These are phyloP conservation scores for Pulveroboletus sp. DNA, from an alignment of 768 basidiomycete genomes.

Conservation along the genomic window DNA sequence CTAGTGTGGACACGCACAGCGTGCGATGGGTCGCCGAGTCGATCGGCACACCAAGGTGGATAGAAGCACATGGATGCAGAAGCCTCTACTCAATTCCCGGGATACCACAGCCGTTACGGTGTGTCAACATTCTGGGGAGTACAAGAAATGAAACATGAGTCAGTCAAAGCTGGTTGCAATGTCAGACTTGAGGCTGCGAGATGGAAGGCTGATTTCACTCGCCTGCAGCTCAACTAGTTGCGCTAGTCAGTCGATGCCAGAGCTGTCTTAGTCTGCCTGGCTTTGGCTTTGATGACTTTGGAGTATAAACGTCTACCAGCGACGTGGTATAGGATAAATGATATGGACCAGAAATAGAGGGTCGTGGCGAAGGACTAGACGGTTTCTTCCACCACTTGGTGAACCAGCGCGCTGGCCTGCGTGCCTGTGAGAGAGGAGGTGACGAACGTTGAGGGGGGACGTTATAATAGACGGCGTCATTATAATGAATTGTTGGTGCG, in stretches of 20 bases:
- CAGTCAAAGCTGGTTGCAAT: background rate
- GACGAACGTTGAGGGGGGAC: constrained; percentile 14
- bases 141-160: background rate
- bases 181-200: background rate
- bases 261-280: constrained; percentile 26
- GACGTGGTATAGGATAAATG: constrained; percentile 27
- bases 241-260: constrained; percentile 23
- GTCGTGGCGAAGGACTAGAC: constrained; percentile 18
- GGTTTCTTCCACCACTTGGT: constrained; percentile 26
- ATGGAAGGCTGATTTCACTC: background rate
- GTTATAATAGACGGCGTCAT: constrained; percentile 11
- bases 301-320: constrained; percentile 25
- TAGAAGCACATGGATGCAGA: constrained; percentile 9
- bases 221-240: constrained; percentile 16
- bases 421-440: constrained; percentile 8
- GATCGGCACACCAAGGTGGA: constrained; percentile 16
- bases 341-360: constrained; percentile 31
- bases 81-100: background rate
- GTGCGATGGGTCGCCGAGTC: constrained; percentile 18
- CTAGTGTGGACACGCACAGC: constrained; percentile 22
- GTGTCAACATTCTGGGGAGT: background rate
- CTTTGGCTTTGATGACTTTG: constrained; percentile 13
- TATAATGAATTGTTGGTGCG: constrained; percentile 55
- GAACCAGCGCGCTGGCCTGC: constrained; percentile 19
- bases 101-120: background rate